A percentile compares a stretch with the other conserved stretches of the same genome.
phyloP scores from a whole-genome alignment of 1,284 basidiomycete genomes.

The Cryptococcus hybrid region DNA sequence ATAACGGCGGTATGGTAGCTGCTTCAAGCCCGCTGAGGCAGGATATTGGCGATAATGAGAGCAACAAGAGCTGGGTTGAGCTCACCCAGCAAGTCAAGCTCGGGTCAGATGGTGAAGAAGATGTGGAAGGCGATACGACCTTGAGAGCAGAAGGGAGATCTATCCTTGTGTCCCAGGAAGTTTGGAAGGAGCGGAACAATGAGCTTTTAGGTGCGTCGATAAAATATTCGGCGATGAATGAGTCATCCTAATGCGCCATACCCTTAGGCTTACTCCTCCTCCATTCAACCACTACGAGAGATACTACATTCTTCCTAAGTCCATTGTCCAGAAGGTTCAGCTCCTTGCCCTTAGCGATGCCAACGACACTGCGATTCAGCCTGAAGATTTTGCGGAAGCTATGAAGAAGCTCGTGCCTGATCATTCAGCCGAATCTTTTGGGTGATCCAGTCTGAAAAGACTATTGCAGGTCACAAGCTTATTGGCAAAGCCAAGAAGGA shows the following conservation, averaged over 20 bases:
- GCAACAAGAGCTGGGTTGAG: conserved; percentile 32
- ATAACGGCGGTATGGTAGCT: conserved; percentile 4
- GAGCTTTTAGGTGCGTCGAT: conserved; percentile 21
- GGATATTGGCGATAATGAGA: conserved; percentile 19
- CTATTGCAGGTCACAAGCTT: conserved; percentile 3
- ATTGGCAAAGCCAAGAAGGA: conserved; percentile 11
- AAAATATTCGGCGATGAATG: not conserved
- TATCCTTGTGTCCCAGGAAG: not conserved
- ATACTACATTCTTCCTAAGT: conserved; percentile 42
- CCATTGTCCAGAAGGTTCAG: conserved; percentile 28
- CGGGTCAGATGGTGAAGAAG: conserved; percentile 13
- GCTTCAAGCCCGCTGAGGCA: conserved; percentile 23
- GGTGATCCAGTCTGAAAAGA: conserved; percentile 20
- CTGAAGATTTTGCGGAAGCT: conserved; percentile 3
- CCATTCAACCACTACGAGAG: conserved; percentile 27
- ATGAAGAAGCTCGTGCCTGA: conserved; percentile 23
- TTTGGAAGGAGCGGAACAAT: conserved; percentile 21
- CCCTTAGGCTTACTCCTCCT: conserved; percentile 24
- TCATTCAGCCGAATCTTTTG: conserved; percentile 19
- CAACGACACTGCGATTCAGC: conserved; percentile 9
- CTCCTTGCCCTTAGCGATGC: conserved; percentile 23
- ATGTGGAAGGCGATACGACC: conserved; percentile 7
- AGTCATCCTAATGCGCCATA: conserved; percentile 1
- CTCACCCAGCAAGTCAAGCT: conserved; percentile 39
- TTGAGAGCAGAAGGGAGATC: not conserved